A percentile compares a stretch with the other conserved stretches of the same genome.
These are phyloP conservation scores for Collybia nuda DNA, from an alignment of 768 basidiomycete species.

Conservation along the genomic window DNA sequence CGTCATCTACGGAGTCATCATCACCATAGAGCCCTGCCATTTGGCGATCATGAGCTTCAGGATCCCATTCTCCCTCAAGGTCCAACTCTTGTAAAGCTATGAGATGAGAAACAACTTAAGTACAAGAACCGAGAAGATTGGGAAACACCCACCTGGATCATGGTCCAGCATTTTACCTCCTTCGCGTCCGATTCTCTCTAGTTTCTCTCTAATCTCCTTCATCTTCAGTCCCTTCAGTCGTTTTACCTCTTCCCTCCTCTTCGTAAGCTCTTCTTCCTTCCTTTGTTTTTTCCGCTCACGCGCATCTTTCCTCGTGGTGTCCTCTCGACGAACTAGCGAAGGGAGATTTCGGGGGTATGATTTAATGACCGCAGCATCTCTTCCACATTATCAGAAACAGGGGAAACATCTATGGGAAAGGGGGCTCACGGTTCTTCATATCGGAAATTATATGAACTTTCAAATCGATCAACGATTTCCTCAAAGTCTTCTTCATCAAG, in stretches of 20 bases:
- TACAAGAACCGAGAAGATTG: not conserved
- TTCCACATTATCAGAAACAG: slow-evolving; percentile 20
- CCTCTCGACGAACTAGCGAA: slow-evolving; percentile 65
- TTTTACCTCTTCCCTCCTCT: slow-evolving; percentile 78
- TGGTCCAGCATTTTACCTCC: slow-evolving; percentile 56
- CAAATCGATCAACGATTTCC: slow-evolving; percentile 88
- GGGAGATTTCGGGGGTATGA: slow-evolving; percentile 76
- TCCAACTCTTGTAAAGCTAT: slow-evolving; percentile 70
- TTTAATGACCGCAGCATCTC: slow-evolving; percentile 63
- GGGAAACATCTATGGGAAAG: slow-evolving; percentile 10
- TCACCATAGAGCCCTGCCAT: slow-evolving; percentile 75
- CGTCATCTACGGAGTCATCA: slow-evolving; percentile 35
- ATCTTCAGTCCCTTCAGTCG: slow-evolving; percentile 83
- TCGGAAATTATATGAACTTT: slow-evolving; percentile 96
- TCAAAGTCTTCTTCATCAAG: slow-evolving; percentile 78
- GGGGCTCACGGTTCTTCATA: slow-evolving; percentile 90
- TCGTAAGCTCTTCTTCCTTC: slow-evolving; percentile 73
- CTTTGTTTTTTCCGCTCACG: slow-evolving; percentile 74
- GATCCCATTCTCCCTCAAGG: slow-evolving; percentile 93
- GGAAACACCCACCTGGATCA: slow-evolving; percentile 26
- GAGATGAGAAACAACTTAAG: not conserved
- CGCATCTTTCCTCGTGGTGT: slow-evolving; percentile 82
- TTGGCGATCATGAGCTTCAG: slow-evolving; percentile 77
- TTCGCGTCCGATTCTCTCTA: slow-evolving; percentile 71
- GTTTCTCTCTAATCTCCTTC: slow-evolving; percentile 73